These are phyloP conservation scores for Xylaria nigripes DNA, from an alignment of 495 filamentous ascomycete genomes.

Conservation along the genomic window DNA sequence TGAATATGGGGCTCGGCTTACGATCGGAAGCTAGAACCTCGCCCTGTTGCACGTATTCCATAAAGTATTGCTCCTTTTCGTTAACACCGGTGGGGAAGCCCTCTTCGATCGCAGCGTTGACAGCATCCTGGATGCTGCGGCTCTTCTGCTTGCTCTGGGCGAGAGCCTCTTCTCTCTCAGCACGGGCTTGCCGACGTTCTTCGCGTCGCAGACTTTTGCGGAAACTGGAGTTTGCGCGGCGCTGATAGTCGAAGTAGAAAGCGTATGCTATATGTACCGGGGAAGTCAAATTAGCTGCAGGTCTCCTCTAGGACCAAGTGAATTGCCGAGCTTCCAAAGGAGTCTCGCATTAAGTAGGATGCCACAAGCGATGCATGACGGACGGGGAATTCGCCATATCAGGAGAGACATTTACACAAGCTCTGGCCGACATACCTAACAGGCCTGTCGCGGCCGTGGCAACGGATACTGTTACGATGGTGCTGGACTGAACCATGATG, in stretches of 20 bases:
- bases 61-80: slow-evolving; percentile 77
- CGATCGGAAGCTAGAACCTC: slow-evolving; percentile 58
- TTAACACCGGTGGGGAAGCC: slow-evolving; percentile 87
- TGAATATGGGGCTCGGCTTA: slow-evolving; percentile 22
- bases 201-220: slow-evolving; percentile 75
- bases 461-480: slow-evolving; percentile 62
- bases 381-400: background rate
- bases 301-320: slow-evolving; percentile 15
- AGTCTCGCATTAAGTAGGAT: background rate
- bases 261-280: slow-evolving; percentile 49
- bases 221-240: slow-evolving; percentile 80
- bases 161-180: slow-evolving; percentile 68
- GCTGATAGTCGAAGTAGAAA: slow-evolving; percentile 89
- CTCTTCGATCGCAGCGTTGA: slow-evolving; percentile 74
- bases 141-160: slow-evolving; percentile 60
- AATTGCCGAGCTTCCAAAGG: background rate
- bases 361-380: background rate
- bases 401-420: slow-evolving; percentile 48
- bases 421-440: slow-evolving; percentile 54
- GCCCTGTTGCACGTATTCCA: slow-evolving; percentile 83
- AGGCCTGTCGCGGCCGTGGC: slow-evolving; percentile 69
- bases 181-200: slow-evolving; percentile 65
- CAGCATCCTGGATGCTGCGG: slow-evolving; percentile 58
- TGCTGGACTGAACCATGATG: slow-evolving; percentile 57
- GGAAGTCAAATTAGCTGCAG: slow-evolving; percentile 34